A percentile compares a stretch with the other conserved stretches of the same genome.
Evolutionary conservation across 129 eudicot species (phyloP).

Genomic region (Sambucus nigra): DNA sequence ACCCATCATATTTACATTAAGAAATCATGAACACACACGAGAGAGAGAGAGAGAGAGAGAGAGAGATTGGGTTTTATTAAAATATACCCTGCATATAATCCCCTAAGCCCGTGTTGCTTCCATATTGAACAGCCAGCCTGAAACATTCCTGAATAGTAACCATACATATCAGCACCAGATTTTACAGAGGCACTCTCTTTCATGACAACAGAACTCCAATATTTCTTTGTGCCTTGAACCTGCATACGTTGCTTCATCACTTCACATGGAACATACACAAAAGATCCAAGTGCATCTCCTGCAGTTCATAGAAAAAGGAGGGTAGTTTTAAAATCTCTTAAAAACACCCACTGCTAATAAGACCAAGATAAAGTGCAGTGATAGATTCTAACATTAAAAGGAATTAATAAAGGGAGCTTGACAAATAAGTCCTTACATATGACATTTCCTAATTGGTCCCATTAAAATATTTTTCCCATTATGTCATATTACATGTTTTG

Average conservation of each 20-base stretch:
- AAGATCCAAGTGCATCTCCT: conserved; percentile 97
- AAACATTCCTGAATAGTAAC: conserved; percentile 86
- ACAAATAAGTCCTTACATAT: no score
- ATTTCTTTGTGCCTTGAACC: conserved; percentile 77
- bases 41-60: no score
- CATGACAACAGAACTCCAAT: conserved; percentile 63
- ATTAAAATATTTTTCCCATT: no score
- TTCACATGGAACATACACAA: conserved; percentile 93
- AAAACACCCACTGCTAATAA: background rate
- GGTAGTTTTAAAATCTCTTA: background rate
- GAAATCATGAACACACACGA: no score
- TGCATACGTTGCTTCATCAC: conserved; percentile 99
- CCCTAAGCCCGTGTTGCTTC: conserved; percentile 91
- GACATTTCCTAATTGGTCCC: no score
- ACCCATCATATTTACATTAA: no score
- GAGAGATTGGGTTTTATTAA: no score
- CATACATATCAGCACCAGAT: conserved; percentile 48
- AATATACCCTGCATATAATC: conserved; percentile 83
- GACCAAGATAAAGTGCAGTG: background rate
- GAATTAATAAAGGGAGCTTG: no score
- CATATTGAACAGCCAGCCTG: conserved; percentile 91
- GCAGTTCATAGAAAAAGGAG: conserved; percentile 17
- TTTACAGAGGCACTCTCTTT: conserved; percentile 33
- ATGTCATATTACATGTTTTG: no score
- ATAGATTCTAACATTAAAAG: background rate